A percentile compares a stretch with the other conserved stretches of the same genome.
Evolutionary conservation across 495 filamentous ascomycete genomes (phyloP).

Genomic region (Neurospora sublineolata): DNA sequence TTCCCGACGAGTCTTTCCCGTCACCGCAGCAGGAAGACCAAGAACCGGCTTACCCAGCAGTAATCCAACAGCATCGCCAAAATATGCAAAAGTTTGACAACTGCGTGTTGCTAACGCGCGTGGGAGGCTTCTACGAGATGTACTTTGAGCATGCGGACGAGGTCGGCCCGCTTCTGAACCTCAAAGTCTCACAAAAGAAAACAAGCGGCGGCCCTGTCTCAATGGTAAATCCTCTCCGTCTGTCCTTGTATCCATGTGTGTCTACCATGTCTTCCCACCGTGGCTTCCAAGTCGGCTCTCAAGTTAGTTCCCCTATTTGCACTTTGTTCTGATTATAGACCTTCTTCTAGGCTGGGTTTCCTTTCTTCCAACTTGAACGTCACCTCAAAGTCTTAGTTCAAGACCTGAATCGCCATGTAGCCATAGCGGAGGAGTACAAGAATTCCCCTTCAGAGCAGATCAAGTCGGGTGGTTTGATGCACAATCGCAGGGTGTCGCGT

Average conservation of each 20-base stretch:
- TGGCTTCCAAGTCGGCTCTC: background rate
- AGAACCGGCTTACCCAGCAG: slow-evolving; percentile 64
- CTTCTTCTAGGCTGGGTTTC: slow-evolving; percentile 65
- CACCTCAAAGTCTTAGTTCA: slow-evolving; percentile 87
- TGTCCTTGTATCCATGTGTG: background rate
- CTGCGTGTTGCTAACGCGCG: slow-evolving; percentile 79
- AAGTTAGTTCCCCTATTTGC: background rate
- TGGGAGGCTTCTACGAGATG: slow-evolving; percentile 93
- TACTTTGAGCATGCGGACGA: slow-evolving; percentile 92
- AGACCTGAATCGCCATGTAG: slow-evolving; percentile 81
- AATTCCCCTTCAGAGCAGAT: slow-evolving; percentile 52
- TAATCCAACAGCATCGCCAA: slow-evolving; percentile 76
- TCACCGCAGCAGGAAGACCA: slow-evolving; percentile 29
- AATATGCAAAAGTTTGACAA: slow-evolving; percentile 86
- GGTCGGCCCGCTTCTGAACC: slow-evolving; percentile 69
- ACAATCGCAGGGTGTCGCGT: slow-evolving; percentile 71
- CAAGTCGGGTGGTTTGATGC: slow-evolving; percentile 64
- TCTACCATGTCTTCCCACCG: background rate
- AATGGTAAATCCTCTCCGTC: slow-evolving; percentile 47
- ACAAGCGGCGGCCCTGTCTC: slow-evolving; percentile 62
- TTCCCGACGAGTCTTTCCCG: slow-evolving; percentile 8
- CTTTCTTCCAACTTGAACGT: slow-evolving; percentile 80
- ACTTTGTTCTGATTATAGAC: slow-evolving; percentile 19
- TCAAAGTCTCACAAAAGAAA: slow-evolving; percentile 78
- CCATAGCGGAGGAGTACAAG: slow-evolving; percentile 85